Conservation (phyloP, 2,329 filamentous ascomycete genomes). For the Trichoderma semiorbis region DNA sequence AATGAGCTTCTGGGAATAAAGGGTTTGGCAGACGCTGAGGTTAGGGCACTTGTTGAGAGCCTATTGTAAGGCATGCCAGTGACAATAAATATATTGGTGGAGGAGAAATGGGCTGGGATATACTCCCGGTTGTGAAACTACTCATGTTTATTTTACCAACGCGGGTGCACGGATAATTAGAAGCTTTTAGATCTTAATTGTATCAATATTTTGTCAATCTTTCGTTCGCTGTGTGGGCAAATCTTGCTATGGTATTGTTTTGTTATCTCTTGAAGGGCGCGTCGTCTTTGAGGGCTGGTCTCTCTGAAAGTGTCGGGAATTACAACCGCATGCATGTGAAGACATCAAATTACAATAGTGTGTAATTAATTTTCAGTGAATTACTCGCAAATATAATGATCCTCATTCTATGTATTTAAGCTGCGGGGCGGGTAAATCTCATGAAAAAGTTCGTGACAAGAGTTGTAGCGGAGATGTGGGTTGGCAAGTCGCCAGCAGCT, state of each 20-base stretch:
- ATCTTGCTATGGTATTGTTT: background rate
- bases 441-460: constrained; percentile 46
- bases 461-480: constrained; percentile 41
- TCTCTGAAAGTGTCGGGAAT: background rate
- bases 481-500: constrained; percentile 37
- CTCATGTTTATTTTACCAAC: background rate
- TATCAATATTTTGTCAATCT: background rate
- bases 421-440: constrained; percentile 26
- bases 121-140: background rate
- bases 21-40: background rate
- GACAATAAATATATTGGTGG: background rate
- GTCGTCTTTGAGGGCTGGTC: background rate
- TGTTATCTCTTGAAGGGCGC: background rate
- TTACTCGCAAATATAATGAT: background rate
- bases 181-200: background rate
- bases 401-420: background rate
- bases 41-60: background rate
- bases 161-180: background rate
- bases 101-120: background rate
- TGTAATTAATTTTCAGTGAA: background rate
- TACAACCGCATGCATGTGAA: background rate
- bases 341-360: background rate
- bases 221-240: background rate
- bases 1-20: background rate
- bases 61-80: background rate